phyloP scores from a whole-genome alignment of 2,329 filamentous ascomycete species.

The Penicillium brasilianum region DNA sequence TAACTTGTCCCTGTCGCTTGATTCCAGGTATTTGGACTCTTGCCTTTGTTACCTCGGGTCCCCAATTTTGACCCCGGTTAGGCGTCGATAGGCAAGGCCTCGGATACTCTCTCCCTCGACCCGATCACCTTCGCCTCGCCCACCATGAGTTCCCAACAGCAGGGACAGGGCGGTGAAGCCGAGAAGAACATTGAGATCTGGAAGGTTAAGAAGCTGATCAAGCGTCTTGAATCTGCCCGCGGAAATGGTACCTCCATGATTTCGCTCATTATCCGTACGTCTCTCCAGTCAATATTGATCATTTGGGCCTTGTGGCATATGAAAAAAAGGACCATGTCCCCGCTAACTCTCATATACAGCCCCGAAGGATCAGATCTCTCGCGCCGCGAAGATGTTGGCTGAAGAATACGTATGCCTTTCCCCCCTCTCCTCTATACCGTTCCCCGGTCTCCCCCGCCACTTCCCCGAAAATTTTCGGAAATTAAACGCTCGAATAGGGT shows the following conservation, averaged over 20 bases:
- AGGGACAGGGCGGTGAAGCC: slow-evolving; percentile 76
- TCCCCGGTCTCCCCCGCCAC: neutral
- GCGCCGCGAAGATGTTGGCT: slow-evolving; percentile 98
- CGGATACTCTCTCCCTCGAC: slow-evolving; percentile 26
- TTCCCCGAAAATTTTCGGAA: slow-evolving; percentile 6
- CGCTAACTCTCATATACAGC: slow-evolving; percentile 58
- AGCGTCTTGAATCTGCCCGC: slow-evolving; percentile 93
- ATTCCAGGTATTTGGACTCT: slow-evolving; percentile 25
- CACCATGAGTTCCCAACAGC: slow-evolving; percentile 81
- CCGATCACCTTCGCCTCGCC: slow-evolving; percentile 41
- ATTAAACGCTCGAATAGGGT: slow-evolving; percentile 61
- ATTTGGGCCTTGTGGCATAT: neutral
- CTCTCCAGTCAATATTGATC: slow-evolving; percentile 6
- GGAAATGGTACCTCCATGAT: slow-evolving; percentile 99
- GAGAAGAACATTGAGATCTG: slow-evolving; percentile 92
- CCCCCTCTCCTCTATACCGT: neutral
- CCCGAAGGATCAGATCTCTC: slow-evolving; percentile 96
- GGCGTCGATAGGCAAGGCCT: slow-evolving; percentile 32
- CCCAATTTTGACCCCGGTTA: slow-evolving; percentile 26
- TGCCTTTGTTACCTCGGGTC: slow-evolving; percentile 29
- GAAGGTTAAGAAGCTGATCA: slow-evolving; percentile 99
- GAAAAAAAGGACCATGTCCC: neutral
- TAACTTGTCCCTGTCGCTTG: neutral
- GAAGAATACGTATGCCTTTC: slow-evolving; percentile 86
- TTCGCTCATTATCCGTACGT: slow-evolving; percentile 94